Conservation (phyloP, 75 land plant genomes). For the Isoetes taiwanensis region DNA sequence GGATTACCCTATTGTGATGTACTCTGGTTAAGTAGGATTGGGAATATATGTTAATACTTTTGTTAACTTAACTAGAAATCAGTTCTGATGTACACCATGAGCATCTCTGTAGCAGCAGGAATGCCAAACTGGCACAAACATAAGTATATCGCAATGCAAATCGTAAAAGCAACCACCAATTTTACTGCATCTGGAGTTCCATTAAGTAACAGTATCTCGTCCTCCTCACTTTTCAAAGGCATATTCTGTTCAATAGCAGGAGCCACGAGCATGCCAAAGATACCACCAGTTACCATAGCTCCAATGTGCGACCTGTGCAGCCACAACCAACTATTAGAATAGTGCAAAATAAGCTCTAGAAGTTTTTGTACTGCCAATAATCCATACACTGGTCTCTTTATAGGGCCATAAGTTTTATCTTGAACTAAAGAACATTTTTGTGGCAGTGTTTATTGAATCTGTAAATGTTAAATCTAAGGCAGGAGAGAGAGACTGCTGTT, state of each 20-base stretch:
- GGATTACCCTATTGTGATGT: too few relatives aligned
- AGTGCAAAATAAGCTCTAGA: neutral
- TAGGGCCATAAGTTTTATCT: neutral
- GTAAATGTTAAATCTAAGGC: neutral
- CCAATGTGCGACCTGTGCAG: conserved; percentile 64
- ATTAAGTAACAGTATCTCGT: conserved; percentile 8
- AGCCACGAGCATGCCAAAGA: conserved; percentile 42
- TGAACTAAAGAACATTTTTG: neutral
- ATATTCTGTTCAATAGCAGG: conserved; percentile 31
- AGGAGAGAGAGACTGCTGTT: neutral
- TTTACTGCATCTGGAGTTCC: conserved; percentile 8
- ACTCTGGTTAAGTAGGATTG: too few relatives aligned
- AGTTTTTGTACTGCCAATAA: neutral
- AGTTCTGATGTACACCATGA: too few relatives aligned
- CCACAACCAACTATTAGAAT: conserved; percentile 1
- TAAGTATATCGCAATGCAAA: conserved; percentile 18
- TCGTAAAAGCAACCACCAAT: conserved; percentile 11
- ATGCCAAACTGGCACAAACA: conserved; percentile 13
- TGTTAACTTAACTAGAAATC: too few relatives aligned
- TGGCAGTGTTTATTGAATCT: neutral
- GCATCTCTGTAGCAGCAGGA: conserved; percentile 15
- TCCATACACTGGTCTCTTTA: neutral
- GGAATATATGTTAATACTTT: too few relatives aligned
- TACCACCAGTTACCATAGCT: conserved; percentile 39
- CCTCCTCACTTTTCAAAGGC: conserved; percentile 9